Base-by-base conservation (phyloP, 768 basidiomycete species). In the Hygrophoropsis aurantiaca region DNA sequence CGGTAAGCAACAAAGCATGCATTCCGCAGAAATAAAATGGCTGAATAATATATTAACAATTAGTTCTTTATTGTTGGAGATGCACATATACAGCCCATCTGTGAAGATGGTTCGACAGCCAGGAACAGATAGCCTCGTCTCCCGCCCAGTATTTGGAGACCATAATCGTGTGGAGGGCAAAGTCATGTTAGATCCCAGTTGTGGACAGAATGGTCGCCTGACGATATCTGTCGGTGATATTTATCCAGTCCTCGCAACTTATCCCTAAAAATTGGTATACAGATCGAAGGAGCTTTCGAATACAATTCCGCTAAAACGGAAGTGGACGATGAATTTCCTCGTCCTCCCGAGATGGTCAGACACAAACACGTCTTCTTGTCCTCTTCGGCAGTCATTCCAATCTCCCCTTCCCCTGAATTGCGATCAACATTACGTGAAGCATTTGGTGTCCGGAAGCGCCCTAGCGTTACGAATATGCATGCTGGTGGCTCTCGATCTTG, bases 271-370 rank as follows among this genome's bases (percentile, higher is more conserved):
- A 24, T 9, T 26, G 42, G 24, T 11, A 37, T 7, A 4, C 50
- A 88, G 85, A 65, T 88, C 41, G 82, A 86, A 67, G 85, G 85
- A 5, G 60, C 71, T 9, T 83, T 88, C 57, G 65, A 70, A 16
- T 81, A 79, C 44, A 48, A 60, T 24, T 66, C 68, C 20, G 51
- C 64, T 26, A 53, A 53, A 11, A 44, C 48, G 49, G 57, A 57
- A 11, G 27, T 37, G 9, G 50, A 52, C 9, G 50, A 61, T 21
- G 59, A 59, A 20, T 51, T 37, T 50, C 52, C 16, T 52, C 53
- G 57, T 39, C 34, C 52, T 49, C 40, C 58, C 51, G 44, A 42
- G 52, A 52, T 52, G 61, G 63, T 30, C 30, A 59, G 49, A 25
- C 44, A 53, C 37, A 73, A 68, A 58, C 75, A 80, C 53, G 67